Evolutionary conservation across 139 green algal species (phyloP), one percentile per base, ranked within the genome.

Genomic region (Chlamydomonas asymmetrica): DNA sequence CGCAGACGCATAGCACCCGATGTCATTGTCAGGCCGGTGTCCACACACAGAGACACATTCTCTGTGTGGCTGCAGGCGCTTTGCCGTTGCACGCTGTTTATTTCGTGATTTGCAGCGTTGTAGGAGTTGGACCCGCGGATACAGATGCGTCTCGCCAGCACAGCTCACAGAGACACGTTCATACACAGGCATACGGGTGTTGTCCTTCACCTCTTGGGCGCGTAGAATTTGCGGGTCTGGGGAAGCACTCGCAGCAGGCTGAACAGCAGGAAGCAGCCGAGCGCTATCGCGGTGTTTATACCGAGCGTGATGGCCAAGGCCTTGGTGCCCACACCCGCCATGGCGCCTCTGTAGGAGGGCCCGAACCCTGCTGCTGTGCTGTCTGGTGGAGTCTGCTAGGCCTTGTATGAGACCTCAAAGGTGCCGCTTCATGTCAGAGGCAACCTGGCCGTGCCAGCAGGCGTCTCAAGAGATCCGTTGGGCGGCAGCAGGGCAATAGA

Each of bases 221-320:
- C 66, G 41, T 87, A 89, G 73, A 83, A 89, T 35, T 76, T 82
- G n/a, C 74, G 54, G 27, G 72, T 73, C 2, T 67, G 45, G 20
- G 37, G 45, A 9, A 38, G 45, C 5, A 71, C 74, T 3, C 84
- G 72, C 31, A 89, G 64, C 10, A 79, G n/a, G n/a, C 64, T 79
- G 60, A 89, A 81, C 0, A 82, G 63, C 2, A 78, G 5, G 1
- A 89, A 32, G 54, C 63, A 59, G 1, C 32, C 60, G 4, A 74
- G 35, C 25, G 48, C 74, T 5, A 89, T 63, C 5, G 38, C 77
- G 2, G 38, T 60, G 56, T 89, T 80, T 9, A 87, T 74, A 32
- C 67, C 84, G 5, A 80, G 25, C 3, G 77, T 63, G 1, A 84
- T 40, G 22, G 48, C 79, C 45, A 84, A 79, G 20, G 38, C 52